Percentiles rank a stretch among this genome's conserved stretches.
Conservation (phyloP, 208 protist species). For the Wallacemonas sp. region DNA sequence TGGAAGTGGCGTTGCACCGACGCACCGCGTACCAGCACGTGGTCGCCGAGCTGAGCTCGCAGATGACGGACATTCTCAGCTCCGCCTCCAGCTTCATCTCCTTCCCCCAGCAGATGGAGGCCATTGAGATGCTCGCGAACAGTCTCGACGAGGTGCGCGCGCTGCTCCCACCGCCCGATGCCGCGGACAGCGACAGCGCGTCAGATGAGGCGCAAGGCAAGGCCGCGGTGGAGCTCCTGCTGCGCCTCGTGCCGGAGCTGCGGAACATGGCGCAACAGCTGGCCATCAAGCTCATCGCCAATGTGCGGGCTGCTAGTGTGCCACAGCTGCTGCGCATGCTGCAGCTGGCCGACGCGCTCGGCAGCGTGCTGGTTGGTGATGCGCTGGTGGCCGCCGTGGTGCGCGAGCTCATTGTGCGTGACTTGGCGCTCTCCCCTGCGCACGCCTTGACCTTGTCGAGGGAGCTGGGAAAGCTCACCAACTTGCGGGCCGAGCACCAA, state of each 20-base stretch:
- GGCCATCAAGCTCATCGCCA: slow-evolving; percentile 57
- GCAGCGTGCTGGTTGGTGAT: slow-evolving; percentile 52
- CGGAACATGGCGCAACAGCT: slow-evolving; percentile 45
- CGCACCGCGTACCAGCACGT: slow-evolving; percentile 46
- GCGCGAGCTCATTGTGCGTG: slow-evolving; percentile 57
- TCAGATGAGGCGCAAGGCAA: slow-evolving; percentile 2
- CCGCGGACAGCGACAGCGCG: slow-evolving; percentile 8
- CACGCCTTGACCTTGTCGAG: slow-evolving; percentile 34
- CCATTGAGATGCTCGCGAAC: slow-evolving; percentile 55
- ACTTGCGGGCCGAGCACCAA: slow-evolving; percentile 61
- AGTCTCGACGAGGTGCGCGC: slow-evolving; percentile 22
- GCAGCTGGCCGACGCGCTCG: slow-evolving; percentile 59
- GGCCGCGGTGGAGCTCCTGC: slow-evolving; percentile 15
- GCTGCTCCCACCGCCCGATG: slow-evolving; percentile 15
- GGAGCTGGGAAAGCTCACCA: slow-evolving; percentile 42
- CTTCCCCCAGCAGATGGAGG: slow-evolving; percentile 53
- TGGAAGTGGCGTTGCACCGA: slow-evolving; percentile 49
- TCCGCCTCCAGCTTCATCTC: slow-evolving; percentile 63
- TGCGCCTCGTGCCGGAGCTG: slow-evolving; percentile 43
- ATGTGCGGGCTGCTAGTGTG: slow-evolving; percentile 37
- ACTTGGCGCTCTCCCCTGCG: slow-evolving; percentile 30
- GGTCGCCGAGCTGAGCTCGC: slow-evolving; percentile 51
- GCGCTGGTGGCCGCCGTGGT: slow-evolving; percentile 63
- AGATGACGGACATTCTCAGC: slow-evolving; percentile 56
- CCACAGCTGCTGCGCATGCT: slow-evolving; percentile 59